Base-by-base conservation (phyloP, 495 filamentous ascomycete genomes). In the Penicillium diatomitis region DNA sequence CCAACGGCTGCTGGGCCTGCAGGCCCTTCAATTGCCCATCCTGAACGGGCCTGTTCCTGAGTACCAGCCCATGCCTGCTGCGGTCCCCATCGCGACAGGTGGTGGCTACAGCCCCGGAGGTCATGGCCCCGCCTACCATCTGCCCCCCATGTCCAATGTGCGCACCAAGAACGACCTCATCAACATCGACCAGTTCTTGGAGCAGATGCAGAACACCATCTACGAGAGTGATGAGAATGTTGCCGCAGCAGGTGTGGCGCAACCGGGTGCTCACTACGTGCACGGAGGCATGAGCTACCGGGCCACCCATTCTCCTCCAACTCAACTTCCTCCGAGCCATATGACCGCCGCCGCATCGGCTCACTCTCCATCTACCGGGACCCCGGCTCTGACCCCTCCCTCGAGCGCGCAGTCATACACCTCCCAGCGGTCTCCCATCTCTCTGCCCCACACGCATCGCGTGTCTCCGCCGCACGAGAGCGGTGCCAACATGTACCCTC, bases 181-280 rank as follows among this genome's bases (percentile, higher is more conserved):
- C 60, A 84, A 90, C 62, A 86, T 95, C 61, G 91, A 97, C 66
- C 83, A 89, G 50, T 85, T 96, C 70, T 76, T 99, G 35, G 87
- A 95, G 66, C 88, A 96, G 67, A 89, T 97, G 76, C 90, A 96
- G 58, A 77, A 82, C 52, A 95, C 91, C 6, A 85, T 96, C 30
- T 97, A 96, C 62, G 91, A 96, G 66, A 91, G 81, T 58, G 82
- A 89, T 27, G 85, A 87, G 57, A 79, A 86, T 9, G 77, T 86
- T 3, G 83, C 87, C 9, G 85, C 85, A 1, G 83, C 85, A 32
- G 86, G 85, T 44, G 74, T 88, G 42, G 79, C 81, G 36, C 83
- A 87, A 51, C 79, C 84, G 27, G 84, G 78, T 39, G 72, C 79
- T 29, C 81, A 87, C 56, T 82, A 82, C 49, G 66, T 84, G 8